Conservation (phyloP, 2,329 filamentous ascomycete genomes). For the Exserohilum rostratum region DNA sequence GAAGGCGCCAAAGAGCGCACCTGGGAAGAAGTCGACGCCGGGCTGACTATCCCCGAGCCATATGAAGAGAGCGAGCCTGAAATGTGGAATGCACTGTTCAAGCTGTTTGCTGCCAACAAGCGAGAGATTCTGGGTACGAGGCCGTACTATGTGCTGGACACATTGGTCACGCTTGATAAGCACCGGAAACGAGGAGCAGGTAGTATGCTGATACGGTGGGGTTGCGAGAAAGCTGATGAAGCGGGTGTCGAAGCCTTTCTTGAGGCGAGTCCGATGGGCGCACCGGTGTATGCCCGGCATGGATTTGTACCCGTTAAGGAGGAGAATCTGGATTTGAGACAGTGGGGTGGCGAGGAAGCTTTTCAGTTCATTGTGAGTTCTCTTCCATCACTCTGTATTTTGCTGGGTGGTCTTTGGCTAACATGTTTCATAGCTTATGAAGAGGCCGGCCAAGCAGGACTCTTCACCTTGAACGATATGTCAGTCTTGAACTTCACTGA, state of each 20-base stretch:
- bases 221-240: conserved; percentile 40
- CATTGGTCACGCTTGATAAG: conserved; percentile 37
- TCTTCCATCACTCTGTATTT: neutral
- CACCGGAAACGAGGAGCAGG: conserved; percentile 44
- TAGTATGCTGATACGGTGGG: conserved; percentile 41
- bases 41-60: conserved; percentile 26
- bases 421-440: conserved; percentile 1
- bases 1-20: conserved; percentile 25
- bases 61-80: conserved; percentile 38
- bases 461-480: neutral
- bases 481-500: too few species aligned
- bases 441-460: conserved; percentile 1
- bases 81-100: conserved; percentile 27
- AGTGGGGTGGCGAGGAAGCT: conserved; percentile 34
- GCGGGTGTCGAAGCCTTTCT: conserved; percentile 40
- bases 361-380: conserved; percentile 41
- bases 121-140: conserved; percentile 28
- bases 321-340: conserved; percentile 39
- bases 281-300: conserved; percentile 41
- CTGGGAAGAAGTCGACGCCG: conserved; percentile 37
- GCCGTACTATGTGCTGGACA: conserved; percentile 39
- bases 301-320: conserved; percentile 37
- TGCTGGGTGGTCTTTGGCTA: neutral
- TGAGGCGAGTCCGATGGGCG: conserved; percentile 43
- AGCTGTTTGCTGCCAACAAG: conserved; percentile 33